phyloP scores from a whole-genome alignment of 495 filamentous ascomycete species.

The Penicillium manginii region DNA sequence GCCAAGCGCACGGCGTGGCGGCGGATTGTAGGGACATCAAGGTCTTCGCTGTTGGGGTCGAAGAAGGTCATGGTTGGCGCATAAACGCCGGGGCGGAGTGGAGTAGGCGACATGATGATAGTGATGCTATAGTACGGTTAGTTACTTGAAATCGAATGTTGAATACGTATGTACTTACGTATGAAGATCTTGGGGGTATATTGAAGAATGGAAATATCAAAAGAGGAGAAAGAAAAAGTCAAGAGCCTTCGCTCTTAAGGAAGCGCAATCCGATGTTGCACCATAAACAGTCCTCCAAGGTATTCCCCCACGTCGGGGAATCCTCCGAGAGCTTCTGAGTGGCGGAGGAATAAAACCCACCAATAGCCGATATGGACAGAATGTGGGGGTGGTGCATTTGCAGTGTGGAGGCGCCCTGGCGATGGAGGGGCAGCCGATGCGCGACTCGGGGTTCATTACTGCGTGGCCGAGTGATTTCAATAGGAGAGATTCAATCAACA shows the following conservation, averaged over 20 bases:
- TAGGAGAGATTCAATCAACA: too few relatives aligned
- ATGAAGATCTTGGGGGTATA: not conserved
- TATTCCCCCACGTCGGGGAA: constrained; percentile 34
- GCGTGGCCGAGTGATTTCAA: too few relatives aligned
- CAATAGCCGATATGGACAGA: constrained; percentile 15
- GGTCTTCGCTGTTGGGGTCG: constrained; percentile 76
- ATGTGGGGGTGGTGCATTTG: constrained; percentile 21
- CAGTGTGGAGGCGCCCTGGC: too few relatives aligned
- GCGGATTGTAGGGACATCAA: constrained; percentile 79
- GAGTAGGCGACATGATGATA: constrained; percentile 48
- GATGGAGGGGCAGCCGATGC: not conserved
- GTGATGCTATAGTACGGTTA: constrained; percentile 23
- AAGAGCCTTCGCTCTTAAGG: not conserved
- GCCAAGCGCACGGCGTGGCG: constrained; percentile 82
- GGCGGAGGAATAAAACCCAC: constrained; percentile 31
- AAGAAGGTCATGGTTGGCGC: constrained; percentile 93
- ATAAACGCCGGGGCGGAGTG: constrained; percentile 84
- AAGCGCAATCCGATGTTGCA: not conserved
- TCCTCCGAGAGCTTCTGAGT: constrained; percentile 28
- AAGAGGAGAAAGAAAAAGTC: not conserved
- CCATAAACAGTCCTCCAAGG: not conserved
- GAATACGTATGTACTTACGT: not conserved
- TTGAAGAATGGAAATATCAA: not conserved
- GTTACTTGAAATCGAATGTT: not conserved
- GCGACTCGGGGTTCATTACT: not conserved